phyloP scores from a whole-genome alignment of 768 basidiomycete genomes.

The Rossbeevera mucosa region DNA sequence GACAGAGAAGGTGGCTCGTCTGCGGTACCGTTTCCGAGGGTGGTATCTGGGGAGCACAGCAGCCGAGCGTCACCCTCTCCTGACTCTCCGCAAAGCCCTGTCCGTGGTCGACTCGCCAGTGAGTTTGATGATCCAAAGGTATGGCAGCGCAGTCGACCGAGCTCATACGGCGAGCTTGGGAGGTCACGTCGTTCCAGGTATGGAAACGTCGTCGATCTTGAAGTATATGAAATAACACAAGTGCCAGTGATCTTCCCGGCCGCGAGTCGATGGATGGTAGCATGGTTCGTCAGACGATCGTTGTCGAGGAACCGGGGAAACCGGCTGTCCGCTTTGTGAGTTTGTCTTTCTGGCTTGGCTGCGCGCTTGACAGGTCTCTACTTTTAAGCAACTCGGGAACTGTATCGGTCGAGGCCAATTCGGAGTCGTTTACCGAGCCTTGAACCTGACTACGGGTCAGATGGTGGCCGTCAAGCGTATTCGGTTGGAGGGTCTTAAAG shows the following conservation, averaged over 20 bases:
- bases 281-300: conserved; percentile 60
- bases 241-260: conserved; percentile 60
- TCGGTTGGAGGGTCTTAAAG: conserved; percentile 81
- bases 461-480: conserved; percentile 99
- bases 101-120: conserved; percentile 62
- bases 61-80: conserved; percentile 34
- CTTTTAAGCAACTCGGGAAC: conserved; percentile 86
- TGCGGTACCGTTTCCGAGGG: conserved; percentile 63
- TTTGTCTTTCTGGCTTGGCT: conserved; percentile 12
- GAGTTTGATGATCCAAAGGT: conserved; percentile 58
- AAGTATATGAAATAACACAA: conserved; percentile 43
- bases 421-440: conserved; percentile 90
- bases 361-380: conserved; percentile 6
- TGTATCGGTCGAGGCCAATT: conserved; percentile 97
- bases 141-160: conserved; percentile 54
- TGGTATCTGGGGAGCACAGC: conserved; percentile 48
- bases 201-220: conserved; percentile 71
- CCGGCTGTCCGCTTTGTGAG: conserved; percentile 78
- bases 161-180: conserved; percentile 65
- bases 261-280: conserved; percentile 64
- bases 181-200: conserved; percentile 57
- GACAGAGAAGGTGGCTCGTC: conserved; percentile 34
- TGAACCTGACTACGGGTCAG: conserved; percentile 91
- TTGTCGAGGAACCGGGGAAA: conserved; percentile 80
- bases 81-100: conserved; percentile 28